Evolutionary conservation across 306 rosid species (phyloP).

Genomic region (Bauhinia variegata): DNA sequence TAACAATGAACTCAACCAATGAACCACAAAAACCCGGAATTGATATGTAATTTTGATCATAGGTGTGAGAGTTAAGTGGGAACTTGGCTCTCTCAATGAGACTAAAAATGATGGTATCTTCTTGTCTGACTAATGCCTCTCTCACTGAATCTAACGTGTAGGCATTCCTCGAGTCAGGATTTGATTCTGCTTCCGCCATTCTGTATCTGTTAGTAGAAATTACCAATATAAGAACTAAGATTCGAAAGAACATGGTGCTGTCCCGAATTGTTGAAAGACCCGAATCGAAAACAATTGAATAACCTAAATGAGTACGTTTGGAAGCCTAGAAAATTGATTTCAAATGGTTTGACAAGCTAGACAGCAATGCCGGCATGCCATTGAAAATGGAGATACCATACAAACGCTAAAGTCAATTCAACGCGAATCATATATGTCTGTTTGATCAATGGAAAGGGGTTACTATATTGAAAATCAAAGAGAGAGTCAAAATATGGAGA

Average conservation of each 20-base stretch:
- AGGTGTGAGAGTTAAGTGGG: constrained; percentile 59
- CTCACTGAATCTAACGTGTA: constrained; percentile 67
- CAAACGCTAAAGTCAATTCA: constrained; percentile 6
- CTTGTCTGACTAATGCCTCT: constrained; percentile 68
- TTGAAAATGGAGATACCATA: neutral
- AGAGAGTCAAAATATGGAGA: neutral
- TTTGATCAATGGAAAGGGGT: neutral
- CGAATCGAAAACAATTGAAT: neutral
- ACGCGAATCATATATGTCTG: constrained; percentile 2
- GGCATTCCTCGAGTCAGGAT: constrained; percentile 26
- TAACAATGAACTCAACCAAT: constrained; percentile 56
- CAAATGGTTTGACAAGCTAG: constrained; percentile 4
- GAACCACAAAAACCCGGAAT: constrained; percentile 49
- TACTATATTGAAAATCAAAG: neutral
- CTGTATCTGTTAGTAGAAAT: constrained; percentile 18
- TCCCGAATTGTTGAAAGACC: neutral
- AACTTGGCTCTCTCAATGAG: constrained; percentile 78
- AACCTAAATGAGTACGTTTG: neutral
- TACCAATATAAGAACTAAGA: constrained; percentile 41
- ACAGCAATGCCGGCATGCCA: neutral
- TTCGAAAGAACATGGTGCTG: constrained; percentile 25
- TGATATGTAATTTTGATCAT: constrained; percentile 35
- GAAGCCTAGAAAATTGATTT: neutral
- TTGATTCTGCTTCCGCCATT: constrained; percentile 41
- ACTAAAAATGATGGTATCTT: constrained; percentile 71